Conservation (phyloP, 148 eudicot genomes). For the Chenopodium suecicum region DNA sequence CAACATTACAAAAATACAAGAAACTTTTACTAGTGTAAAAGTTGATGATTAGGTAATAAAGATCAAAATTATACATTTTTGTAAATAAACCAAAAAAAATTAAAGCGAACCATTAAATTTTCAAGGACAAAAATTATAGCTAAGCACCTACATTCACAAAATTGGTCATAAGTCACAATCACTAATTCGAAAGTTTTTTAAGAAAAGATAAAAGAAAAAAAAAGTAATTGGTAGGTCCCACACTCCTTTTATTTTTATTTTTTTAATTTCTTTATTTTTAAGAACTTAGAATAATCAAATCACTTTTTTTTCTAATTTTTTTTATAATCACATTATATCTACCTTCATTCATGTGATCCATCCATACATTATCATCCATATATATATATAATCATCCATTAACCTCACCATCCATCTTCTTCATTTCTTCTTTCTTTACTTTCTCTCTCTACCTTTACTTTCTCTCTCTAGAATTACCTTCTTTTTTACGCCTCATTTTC, state of each 20-base stretch:
- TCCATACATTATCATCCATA: neutral
- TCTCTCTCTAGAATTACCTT: conserved; percentile 14
- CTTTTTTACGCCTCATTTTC: conserved; percentile 14
- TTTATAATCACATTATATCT: no score
- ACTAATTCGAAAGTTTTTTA: neutral
- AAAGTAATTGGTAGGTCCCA: neutral
- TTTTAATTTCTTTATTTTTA: no score
- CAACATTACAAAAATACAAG: neutral
- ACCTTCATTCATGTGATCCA: neutral
- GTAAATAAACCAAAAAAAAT: no score
- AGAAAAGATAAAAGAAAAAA: neutral
- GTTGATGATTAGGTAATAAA: neutral
- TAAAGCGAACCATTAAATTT: neutral
- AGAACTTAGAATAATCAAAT: neutral
- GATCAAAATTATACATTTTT: no score
- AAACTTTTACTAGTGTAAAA: neutral
- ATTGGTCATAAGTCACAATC: conserved; percentile 11
- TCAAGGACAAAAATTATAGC: neutral
- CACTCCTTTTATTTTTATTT: neutral
- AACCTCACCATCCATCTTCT: neutral
- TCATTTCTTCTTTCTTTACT: neutral
- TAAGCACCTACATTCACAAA: conserved; percentile 7
- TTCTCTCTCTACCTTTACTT: neutral
- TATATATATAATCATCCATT: neutral
- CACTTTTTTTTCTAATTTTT: neutral